Base-by-base conservation (phyloP, 768 basidiomycete genomes). In the Lepiota venenata region DNA sequence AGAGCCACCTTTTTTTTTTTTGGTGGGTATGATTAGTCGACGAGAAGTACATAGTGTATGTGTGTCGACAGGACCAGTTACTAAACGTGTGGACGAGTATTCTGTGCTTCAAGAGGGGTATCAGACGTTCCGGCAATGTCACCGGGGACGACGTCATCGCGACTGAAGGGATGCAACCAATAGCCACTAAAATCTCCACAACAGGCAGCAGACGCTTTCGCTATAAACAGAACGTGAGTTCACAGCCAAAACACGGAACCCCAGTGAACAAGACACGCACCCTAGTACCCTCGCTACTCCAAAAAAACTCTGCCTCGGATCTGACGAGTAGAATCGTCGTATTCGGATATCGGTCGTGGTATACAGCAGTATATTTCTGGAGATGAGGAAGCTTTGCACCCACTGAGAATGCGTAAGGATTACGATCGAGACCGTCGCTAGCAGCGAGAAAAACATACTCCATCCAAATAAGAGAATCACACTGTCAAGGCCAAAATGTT, bases 21-120 rank as follows among this genome's bases (percentile, higher is more conserved):
- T n/a, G n/a, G 32, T 32, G 32, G 32, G 25, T 25, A 5, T 2
- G 32, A 32, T 11, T 32, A 7, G 32, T 32, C 8, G 32, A 11
- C 9, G 32, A 32, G 32, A 8, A 47, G n/a, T 20, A 41, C 20
- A 47, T 21, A 48, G n/a, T n/a, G n/a, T 7, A 25, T 27, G 5
- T 44, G 10, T n/a, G 43, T 36, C 42, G 44, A 42, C 18, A 41
- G 40, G 52, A 76, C 78, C 79, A 38, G n/a, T 80, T 79, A 0
- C 78, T 80, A 55, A 81, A 81, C 10, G 67, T 60, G 44, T 81
- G 79, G 0, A 75, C 65, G 12, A 81, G 63, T 15, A 80, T 64
- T 15, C 73, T 67, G 29, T 70, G 71, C 8, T 54, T 40, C 14
- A 58, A 51, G 40, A 50, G 43, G 21, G 39, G 46, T 37, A 7